Evolutionary conservation across 495 filamentous ascomycete genomes (phyloP).

Genomic region (Annulohypoxylon moriforme): DNA sequence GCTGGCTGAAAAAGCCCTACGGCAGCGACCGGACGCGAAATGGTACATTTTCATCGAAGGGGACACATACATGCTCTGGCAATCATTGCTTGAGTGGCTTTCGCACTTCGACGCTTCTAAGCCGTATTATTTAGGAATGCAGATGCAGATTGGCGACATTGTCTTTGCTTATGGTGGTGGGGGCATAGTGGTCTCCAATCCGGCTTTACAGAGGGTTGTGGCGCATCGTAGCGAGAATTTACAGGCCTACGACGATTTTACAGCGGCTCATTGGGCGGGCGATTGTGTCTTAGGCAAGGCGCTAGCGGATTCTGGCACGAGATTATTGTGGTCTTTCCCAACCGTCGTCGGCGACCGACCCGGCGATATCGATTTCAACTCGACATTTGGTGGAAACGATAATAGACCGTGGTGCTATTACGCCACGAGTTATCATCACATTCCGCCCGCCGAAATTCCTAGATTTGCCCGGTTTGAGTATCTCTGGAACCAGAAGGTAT

Average conservation of each 20-base stretch:
- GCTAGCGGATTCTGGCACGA: constrained; percentile 54
- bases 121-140: constrained; percentile 63
- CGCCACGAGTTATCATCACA: constrained; percentile 62
- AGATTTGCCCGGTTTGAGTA: constrained; percentile 60
- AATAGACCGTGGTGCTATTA: constrained; percentile 63
- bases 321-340: constrained; percentile 61
- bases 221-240: constrained; percentile 44
- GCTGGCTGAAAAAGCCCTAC: constrained; percentile 64
- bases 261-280: constrained; percentile 61
- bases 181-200: constrained; percentile 64
- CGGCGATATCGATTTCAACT: constrained; percentile 55
- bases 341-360: constrained; percentile 54
- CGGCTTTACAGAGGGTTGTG: constrained; percentile 57
- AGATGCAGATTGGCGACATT: constrained; percentile 52
- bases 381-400: constrained; percentile 53
- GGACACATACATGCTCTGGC: constrained; percentile 71
- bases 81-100: constrained; percentile 65
- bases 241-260: constrained; percentile 48
- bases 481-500: constrained; percentile 56
- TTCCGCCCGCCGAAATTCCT: constrained; percentile 55
- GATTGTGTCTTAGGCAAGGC: constrained; percentile 65
- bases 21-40: constrained; percentile 58
- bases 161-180: constrained; percentile 66
- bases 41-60: constrained; percentile 76
- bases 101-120: constrained; percentile 56